Conservation (phyloP, 345 rosid genomes). For the Clausena lansium region DNA sequence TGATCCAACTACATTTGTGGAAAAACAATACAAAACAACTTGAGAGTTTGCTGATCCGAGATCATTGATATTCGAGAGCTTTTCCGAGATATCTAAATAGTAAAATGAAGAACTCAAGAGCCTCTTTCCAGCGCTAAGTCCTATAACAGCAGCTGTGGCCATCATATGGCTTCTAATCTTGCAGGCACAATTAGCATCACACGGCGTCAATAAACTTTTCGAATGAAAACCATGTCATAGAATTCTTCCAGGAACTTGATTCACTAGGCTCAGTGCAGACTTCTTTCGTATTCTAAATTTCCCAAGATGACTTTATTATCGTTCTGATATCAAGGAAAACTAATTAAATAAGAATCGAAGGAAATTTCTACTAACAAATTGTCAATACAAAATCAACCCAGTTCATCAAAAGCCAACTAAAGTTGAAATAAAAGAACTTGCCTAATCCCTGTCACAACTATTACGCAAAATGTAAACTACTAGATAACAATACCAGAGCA, state of each 20-base stretch:
- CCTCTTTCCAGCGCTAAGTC: constrained; percentile 77
- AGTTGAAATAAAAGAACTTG: not conserved
- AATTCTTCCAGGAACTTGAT: constrained; percentile 17
- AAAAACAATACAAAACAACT: not conserved
- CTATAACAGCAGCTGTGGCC: constrained; percentile 83
- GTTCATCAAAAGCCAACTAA: not conserved
- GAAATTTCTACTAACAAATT: not conserved
- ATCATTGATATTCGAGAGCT: constrained; percentile 42
- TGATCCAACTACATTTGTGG: too few species aligned
- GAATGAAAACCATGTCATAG: constrained; percentile 9
- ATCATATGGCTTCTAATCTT: constrained; percentile 42
- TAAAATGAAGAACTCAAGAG: constrained; percentile 66
- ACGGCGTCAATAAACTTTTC: constrained; percentile 21
- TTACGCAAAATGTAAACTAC: not conserved
- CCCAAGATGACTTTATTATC: constrained; percentile 4
- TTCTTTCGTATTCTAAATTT: not conserved
- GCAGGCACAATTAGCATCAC: constrained; percentile 29
- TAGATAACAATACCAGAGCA: not conserved
- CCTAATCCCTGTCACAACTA: not conserved
- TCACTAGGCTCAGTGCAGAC: constrained; percentile 10
- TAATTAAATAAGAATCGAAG: not conserved
- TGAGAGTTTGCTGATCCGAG: constrained; percentile 41
- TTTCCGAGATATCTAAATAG: constrained; percentile 55
- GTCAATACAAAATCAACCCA: not conserved
- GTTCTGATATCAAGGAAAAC: constrained; percentile 9